Evolutionary conservation across 495 filamentous ascomycete species (phyloP).

Genomic region (Symbiotaphrina buchneri): DNA sequence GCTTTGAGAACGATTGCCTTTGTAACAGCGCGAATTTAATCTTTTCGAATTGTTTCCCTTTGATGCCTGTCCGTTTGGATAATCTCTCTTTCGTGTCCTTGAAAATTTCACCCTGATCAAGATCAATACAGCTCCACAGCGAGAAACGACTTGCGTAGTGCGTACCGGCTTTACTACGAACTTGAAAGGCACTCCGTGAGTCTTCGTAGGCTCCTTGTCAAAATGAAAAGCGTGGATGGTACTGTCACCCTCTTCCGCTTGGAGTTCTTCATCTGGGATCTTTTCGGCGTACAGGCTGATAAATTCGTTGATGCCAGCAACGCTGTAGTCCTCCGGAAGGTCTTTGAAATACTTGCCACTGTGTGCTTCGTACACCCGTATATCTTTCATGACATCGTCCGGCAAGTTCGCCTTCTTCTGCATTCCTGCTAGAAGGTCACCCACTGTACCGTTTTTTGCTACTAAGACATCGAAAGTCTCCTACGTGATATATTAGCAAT

Average conservation of each 20-base stretch:
- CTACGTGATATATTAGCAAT: constrained; percentile 16
- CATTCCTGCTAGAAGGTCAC: constrained; percentile 50
- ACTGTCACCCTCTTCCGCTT: constrained; percentile 29
- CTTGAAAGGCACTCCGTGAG: constrained; percentile 71
- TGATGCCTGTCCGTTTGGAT: constrained; percentile 75
- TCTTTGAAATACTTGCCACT: constrained; percentile 61
- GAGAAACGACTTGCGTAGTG: background rate
- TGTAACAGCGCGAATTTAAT: constrained; percentile 82
- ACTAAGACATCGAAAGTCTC: constrained; percentile 63
- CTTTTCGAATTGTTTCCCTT: constrained; percentile 96
- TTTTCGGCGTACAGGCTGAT: constrained; percentile 58
- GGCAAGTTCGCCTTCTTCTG: constrained; percentile 59
- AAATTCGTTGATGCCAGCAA: constrained; percentile 67
- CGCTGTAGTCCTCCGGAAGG: constrained; percentile 33
- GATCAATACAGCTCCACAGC: constrained; percentile 8
- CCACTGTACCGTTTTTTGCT: constrained; percentile 53
- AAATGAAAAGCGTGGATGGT: constrained; percentile 74
- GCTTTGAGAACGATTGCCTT: constrained; percentile 42
- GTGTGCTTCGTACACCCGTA: constrained; percentile 62
- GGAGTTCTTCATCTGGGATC: constrained; percentile 57
- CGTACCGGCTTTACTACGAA: constrained; percentile 66
- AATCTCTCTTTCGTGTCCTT: constrained; percentile 78
- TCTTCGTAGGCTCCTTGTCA: constrained; percentile 59
- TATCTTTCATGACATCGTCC: constrained; percentile 40
- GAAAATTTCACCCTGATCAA: constrained; percentile 53